A percentile compares a stretch with the other conserved stretches of the same genome.
Conservation (phyloP, 176 grass and related monocot genomes). For the Tillandsia fasciculata region DNA sequence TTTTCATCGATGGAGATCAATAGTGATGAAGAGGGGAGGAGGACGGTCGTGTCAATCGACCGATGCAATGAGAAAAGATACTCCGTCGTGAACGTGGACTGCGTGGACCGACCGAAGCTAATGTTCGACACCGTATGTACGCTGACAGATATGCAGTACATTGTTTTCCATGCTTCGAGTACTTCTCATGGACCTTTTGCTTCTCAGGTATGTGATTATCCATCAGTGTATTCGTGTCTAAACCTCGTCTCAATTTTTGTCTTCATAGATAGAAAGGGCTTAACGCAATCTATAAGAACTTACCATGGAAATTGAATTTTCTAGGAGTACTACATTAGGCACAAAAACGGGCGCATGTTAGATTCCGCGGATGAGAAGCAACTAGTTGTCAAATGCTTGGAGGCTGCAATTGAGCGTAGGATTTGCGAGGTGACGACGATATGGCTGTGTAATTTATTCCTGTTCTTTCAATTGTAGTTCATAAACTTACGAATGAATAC, state of each 20-base stretch:
- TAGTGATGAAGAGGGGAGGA: conserved; percentile 11
- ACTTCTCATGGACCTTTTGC: conserved; percentile 27
- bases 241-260: neutral
- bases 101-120: conserved; percentile 38
- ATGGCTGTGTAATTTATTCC: neutral
- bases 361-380: conserved; percentile 26
- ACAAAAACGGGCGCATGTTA: conserved; percentile 39
- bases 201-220: conserved; percentile 24
- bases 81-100: conserved; percentile 38
- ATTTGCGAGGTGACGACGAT: conserved; percentile 30
- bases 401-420: conserved; percentile 46
- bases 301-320: neutral
- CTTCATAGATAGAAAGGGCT: neutral
- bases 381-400: conserved; percentile 38
- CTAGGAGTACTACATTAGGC: conserved; percentile 47
- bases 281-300: neutral
- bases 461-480: neutral
- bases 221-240: neutral
- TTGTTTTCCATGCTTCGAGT: conserved; percentile 47
- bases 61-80: conserved; percentile 44
- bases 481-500: too few species aligned
- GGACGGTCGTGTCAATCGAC: conserved; percentile 16
- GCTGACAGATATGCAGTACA: conserved; percentile 40
- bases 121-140: conserved; percentile 60
- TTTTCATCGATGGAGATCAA: conserved; percentile 1